Percentiles rank a stretch among this genome's conserved stretches.
These are phyloP conservation scores for Jamesozyma piceae DNA, from an alignment of 805 yeast species.

Conservation along the genomic window DNA sequence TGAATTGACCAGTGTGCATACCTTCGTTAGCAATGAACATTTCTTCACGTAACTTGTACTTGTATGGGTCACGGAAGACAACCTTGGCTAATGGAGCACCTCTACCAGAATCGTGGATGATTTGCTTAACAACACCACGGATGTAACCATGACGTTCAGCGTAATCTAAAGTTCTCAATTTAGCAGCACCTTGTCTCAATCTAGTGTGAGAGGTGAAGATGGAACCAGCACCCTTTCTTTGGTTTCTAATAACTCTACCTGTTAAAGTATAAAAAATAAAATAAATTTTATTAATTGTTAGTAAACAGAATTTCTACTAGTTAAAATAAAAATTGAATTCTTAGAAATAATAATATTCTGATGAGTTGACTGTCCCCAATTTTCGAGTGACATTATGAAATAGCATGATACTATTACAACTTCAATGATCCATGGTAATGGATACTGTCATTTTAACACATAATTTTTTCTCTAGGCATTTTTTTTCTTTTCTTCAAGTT, in stretches of 20 bases:
- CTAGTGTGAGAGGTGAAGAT: constrained; percentile 99
- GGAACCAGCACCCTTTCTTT: constrained; percentile 99
- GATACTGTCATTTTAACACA: too few species aligned
- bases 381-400: too few species aligned
- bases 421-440: too few species aligned
- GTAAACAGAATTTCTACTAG: constrained; percentile 1
- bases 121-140: constrained; percentile 98
- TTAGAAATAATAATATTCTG: not conserved
- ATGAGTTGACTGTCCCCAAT: too few species aligned
- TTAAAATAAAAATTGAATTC: too few species aligned
- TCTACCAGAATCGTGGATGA: constrained; percentile 98
- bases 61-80: constrained; percentile 98
- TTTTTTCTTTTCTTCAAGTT: too few species aligned
- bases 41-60: constrained; percentile 94
- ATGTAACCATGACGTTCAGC: constrained; percentile 99
- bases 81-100: constrained; percentile 99
- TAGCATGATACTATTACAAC: not conserved
- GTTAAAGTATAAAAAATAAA: constrained; percentile 11
- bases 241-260: constrained; percentile 99
- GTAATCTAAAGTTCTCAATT: constrained; percentile 96
- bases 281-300: not conserved
- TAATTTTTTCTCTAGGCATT: too few species aligned
- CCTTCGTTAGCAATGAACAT: constrained; percentile 99
- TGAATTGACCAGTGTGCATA: constrained; percentile 97
- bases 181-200: constrained; percentile 99